A percentile compares a stretch with the other conserved stretches of the same genome.
Conservation (phyloP, 108 stramenopile genomes). For the Skeletonema potamos region DNA sequence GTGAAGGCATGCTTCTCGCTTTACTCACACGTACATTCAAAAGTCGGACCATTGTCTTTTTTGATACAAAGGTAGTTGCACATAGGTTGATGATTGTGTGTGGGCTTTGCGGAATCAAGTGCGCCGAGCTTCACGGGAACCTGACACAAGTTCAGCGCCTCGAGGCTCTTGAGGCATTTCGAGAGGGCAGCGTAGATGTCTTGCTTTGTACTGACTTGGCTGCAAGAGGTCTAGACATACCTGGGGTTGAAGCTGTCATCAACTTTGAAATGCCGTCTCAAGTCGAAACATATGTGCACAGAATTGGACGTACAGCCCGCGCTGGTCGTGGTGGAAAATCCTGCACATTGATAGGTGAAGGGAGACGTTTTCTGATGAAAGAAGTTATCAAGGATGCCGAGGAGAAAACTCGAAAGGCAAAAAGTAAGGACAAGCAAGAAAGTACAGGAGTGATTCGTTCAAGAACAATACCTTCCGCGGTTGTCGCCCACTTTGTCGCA, state of each 20-base stretch:
- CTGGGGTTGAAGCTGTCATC: constrained; percentile 70
- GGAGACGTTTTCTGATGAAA: constrained; percentile 86
- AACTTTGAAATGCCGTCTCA: constrained; percentile 78
- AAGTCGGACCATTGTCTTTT: constrained; percentile 87
- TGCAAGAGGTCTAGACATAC: constrained; percentile 89
- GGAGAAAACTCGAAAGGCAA: constrained; percentile 46
- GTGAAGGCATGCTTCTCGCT: constrained; percentile 83
- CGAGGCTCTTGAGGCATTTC: constrained; percentile 81
- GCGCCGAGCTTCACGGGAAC: constrained; percentile 73
- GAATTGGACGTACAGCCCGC: constrained; percentile 90
- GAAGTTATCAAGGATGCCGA: constrained; percentile 87
- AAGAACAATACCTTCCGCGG: constrained; percentile 77
- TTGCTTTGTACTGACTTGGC: constrained; percentile 84
- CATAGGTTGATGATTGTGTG: constrained; percentile 90
- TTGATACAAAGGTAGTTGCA: constrained; percentile 84
- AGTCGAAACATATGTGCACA: constrained; percentile 88
- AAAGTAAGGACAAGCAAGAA: constrained; percentile 17
- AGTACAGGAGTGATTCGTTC: constrained; percentile 70
- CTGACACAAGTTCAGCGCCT: constrained; percentile 60
- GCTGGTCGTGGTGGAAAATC: constrained; percentile 74
- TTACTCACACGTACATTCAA: constrained; percentile 84
- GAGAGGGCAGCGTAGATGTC: constrained; percentile 37
- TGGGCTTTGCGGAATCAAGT: constrained; percentile 80
- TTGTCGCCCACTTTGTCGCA: constrained; percentile 79
- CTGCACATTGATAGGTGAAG: constrained; percentile 95